phyloP scores from a whole-genome alignment of 371 early-diverging fungal genomes.

The Nematocida ironsii region DNA sequence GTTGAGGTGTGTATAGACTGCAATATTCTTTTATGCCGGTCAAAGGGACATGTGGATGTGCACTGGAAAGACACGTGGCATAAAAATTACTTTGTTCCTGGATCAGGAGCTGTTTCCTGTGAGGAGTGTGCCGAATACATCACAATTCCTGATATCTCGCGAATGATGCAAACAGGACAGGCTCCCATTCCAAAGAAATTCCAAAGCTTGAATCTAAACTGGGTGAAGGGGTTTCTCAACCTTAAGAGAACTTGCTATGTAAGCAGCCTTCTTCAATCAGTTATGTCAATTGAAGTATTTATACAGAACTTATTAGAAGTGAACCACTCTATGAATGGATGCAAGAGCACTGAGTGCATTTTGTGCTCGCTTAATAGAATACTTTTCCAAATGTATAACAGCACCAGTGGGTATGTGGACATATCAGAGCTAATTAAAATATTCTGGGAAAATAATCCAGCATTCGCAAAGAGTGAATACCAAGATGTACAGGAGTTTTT shows the following conservation, averaged over 20 bases:
- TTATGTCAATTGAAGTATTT: slow-evolving; percentile 32
- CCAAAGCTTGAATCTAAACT: slow-evolving; percentile 32
- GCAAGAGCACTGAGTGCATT: slow-evolving; percentile 13
- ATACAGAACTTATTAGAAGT: slow-evolving; percentile 21
- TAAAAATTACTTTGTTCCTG: slow-evolving; percentile 8
- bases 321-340: background rate
- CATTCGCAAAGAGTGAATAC: slow-evolving; percentile 50
- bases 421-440: slow-evolving; percentile 38
- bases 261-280: slow-evolving; percentile 49
- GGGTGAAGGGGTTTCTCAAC: slow-evolving; percentile 59
- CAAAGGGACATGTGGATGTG: slow-evolving; percentile 15
- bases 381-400: slow-evolving; percentile 47
- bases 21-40: slow-evolving; percentile 7
- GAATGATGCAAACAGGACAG: background rate
- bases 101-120: slow-evolving; percentile 4
- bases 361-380: slow-evolving; percentile 40
- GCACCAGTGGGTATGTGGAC: slow-evolving; percentile 34
- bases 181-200: background rate
- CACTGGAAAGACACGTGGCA: slow-evolving; percentile 45
- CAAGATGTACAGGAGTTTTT: slow-evolving; percentile 50
- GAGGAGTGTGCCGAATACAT: slow-evolving; percentile 51
- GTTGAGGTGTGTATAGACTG: slow-evolving; percentile 42
- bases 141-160: background rate
- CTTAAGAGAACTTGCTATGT: slow-evolving; percentile 62
- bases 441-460: slow-evolving; percentile 33